phyloP scores from a whole-genome alignment of 805 yeast genomes.

The Kuraishia piskuri region DNA sequence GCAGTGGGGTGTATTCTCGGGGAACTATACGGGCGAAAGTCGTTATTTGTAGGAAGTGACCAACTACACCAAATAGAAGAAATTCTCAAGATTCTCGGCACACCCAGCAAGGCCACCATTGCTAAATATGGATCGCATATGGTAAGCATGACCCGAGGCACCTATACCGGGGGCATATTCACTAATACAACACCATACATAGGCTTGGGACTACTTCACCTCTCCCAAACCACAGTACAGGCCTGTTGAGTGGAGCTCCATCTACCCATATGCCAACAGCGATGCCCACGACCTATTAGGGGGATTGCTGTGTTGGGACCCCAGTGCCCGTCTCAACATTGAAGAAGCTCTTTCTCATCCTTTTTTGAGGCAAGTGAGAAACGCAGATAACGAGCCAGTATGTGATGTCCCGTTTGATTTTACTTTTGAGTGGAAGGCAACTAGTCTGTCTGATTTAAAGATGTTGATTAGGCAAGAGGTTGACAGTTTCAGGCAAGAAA shows the following conservation, averaged over 20 bases:
- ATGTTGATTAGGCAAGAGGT: slow-evolving; percentile 45
- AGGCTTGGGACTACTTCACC: slow-evolving; percentile 36
- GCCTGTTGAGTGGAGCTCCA: slow-evolving; percentile 35
- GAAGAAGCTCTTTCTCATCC: slow-evolving; percentile 48
- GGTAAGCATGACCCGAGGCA: too few relatives aligned
- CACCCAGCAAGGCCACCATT: slow-evolving; percentile 47
- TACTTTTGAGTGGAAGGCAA: slow-evolving; percentile 45
- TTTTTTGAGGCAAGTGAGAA: slow-evolving; percentile 46
- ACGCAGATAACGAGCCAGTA: slow-evolving; percentile 44
- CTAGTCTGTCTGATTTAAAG: slow-evolving; percentile 36
- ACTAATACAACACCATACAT: background rate
- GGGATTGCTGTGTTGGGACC: slow-evolving; percentile 57
- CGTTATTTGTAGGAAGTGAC: slow-evolving; percentile 71
- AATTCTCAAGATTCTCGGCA: slow-evolving; percentile 63
- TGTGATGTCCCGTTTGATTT: slow-evolving; percentile 51
- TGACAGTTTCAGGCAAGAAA: slow-evolving; percentile 32
- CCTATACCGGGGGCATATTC: too few relatives aligned
- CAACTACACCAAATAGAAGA: slow-evolving; percentile 63
- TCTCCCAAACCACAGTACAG: slow-evolving; percentile 34
- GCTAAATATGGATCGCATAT: slow-evolving; percentile 32
- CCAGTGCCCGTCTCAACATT: slow-evolving; percentile 43
- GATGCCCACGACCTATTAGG: slow-evolving; percentile 46
- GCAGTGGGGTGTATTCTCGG: slow-evolving; percentile 87
- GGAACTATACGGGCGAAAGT: slow-evolving; percentile 74
- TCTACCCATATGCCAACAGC: slow-evolving; percentile 56